phyloP scores from a whole-genome alignment of 495 filamentous ascomycete genomes.

The Sabuloglossum arenarium region DNA sequence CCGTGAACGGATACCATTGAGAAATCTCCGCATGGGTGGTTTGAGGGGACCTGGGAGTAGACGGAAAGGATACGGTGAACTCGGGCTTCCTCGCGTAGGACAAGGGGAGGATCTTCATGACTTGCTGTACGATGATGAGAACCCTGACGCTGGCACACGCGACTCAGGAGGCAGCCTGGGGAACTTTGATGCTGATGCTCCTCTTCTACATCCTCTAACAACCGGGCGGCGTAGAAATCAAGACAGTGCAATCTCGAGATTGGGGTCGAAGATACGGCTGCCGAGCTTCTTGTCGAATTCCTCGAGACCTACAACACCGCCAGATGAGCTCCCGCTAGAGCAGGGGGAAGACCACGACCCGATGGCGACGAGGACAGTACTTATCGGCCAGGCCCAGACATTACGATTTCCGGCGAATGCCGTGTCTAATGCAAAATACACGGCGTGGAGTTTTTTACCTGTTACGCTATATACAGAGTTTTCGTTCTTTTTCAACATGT shows the following conservation, averaged over 20 bases:
- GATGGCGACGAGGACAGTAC: slow-evolving; percentile 27
- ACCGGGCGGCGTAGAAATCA: slow-evolving; percentile 12
- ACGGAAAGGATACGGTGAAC: slow-evolving; percentile 33
- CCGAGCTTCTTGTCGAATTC: slow-evolving; percentile 29
- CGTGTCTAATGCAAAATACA: slow-evolving; percentile 95
- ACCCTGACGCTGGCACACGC: slow-evolving; percentile 23
- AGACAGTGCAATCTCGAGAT: slow-evolving; percentile 8
- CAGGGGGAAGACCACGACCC: slow-evolving; percentile 25
- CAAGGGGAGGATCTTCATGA: slow-evolving; percentile 31
- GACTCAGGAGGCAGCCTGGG: slow-evolving; percentile 29
- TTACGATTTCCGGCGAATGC: slow-evolving; percentile 59
- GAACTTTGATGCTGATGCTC: slow-evolving; percentile 39
- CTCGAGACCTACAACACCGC: not conserved
- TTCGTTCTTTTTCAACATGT: slow-evolving; percentile 98
- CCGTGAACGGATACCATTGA: slow-evolving; percentile 14
- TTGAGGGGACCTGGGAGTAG: slow-evolving; percentile 7
- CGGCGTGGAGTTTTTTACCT: slow-evolving; percentile 85
- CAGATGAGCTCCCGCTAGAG: not conserved
- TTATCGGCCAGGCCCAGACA: slow-evolving; percentile 26
- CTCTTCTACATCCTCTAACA: slow-evolving; percentile 30
- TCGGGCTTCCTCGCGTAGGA: slow-evolving; percentile 27
- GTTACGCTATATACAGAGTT: slow-evolving; percentile 95
- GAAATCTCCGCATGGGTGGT: slow-evolving; percentile 1
- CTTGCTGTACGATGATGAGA: slow-evolving; percentile 27
- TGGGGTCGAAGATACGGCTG: slow-evolving; percentile 24